A percentile compares a stretch with the other conserved stretches of the same genome.
Conservation (phyloP, 164 flowering plant species). For the Chimonanthus praecox region DNA sequence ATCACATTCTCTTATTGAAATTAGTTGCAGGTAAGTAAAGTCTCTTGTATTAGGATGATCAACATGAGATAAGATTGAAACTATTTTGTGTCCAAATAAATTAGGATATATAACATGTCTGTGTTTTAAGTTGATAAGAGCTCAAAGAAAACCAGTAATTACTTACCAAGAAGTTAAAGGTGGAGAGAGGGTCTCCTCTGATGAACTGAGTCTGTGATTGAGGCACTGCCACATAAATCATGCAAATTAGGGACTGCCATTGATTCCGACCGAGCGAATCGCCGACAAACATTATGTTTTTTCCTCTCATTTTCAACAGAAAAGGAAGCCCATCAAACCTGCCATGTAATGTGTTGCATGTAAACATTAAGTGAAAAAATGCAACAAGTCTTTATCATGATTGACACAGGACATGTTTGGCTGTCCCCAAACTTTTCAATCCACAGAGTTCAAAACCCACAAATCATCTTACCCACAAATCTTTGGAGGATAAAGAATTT, state of each 20-base stretch:
- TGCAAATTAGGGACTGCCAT: constrained; percentile 90
- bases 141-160: background rate
- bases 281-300: constrained; percentile 83
- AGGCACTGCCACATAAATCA: constrained; percentile 51
- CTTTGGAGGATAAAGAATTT: background rate
- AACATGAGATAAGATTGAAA: too few relatives aligned
- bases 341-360: background rate
- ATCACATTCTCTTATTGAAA: too few relatives aligned
- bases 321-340: constrained; percentile 76
- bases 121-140: too few relatives aligned
- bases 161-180: constrained; percentile 70
- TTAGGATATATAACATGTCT: too few relatives aligned
- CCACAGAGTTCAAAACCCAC: constrained; percentile 26
- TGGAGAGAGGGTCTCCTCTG: constrained; percentile 71
- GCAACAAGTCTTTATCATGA: background rate
- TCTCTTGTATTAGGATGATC: too few relatives aligned
- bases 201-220: constrained; percentile 43
- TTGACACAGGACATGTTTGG: background rate
- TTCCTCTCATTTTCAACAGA: constrained; percentile 65
- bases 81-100: too few relatives aligned
- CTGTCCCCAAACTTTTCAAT: background rate
- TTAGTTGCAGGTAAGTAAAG: too few relatives aligned
- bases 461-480: background rate
- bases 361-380: too few relatives aligned
- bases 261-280: constrained; percentile 87